Conservation (phyloP, 257 asterid species). For the Cruciata laevipes region DNA sequence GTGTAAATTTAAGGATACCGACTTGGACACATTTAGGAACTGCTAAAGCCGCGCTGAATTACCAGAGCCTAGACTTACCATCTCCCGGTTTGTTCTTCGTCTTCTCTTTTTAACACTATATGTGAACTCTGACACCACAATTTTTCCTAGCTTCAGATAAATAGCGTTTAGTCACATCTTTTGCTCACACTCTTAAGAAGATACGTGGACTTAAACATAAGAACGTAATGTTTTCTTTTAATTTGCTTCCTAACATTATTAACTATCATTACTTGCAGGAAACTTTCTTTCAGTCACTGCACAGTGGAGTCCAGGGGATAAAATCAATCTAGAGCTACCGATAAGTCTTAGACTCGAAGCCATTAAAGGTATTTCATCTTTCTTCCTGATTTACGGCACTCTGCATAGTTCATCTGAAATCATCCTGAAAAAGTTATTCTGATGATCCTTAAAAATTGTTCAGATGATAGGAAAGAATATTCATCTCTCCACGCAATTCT, state of each 20-base stretch:
- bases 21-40: slow-evolving; percentile 48
- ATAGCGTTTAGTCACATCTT: neutral
- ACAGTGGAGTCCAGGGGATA: slow-evolving; percentile 60
- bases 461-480: slow-evolving; percentile 69
- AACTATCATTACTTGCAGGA: slow-evolving; percentile 37
- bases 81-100: slow-evolving; percentile 41
- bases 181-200: neutral
- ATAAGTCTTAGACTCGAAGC: slow-evolving; percentile 62
- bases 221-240: neutral
- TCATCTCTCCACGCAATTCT: slow-evolving; percentile 66
- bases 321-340: slow-evolving; percentile 56
- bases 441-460: neutral
- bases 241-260: neutral
- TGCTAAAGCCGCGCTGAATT: slow-evolving; percentile 47
- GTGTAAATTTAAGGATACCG: slow-evolving; percentile 64
- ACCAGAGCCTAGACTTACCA: slow-evolving; percentile 31
- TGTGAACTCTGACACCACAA: neutral
- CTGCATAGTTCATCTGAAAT: neutral
- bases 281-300: slow-evolving; percentile 42
- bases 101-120: neutral
- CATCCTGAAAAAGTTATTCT: slow-evolving; percentile 10
- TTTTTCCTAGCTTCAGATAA: neutral
- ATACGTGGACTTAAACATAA: neutral
- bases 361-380: slow-evolving; percentile 49
- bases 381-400: neutral